Conservation (phyloP, 2,329 filamentous ascomycete species). For the Coniosporium tulheliwenetii region DNA sequence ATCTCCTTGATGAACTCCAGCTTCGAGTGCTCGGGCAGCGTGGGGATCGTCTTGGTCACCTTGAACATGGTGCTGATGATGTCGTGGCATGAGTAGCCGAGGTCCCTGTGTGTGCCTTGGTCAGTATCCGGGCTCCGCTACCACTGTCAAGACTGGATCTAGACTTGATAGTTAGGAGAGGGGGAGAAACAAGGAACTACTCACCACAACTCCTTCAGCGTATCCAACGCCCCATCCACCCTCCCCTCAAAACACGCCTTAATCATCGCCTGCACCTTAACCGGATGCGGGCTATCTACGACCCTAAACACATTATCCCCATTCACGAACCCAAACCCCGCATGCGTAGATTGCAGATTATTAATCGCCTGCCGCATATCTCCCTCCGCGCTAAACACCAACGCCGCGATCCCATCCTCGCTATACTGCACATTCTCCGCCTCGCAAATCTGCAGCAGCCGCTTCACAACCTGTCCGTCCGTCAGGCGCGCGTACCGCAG, state of each 20-base stretch:
- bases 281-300: constrained; percentile 90
- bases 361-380: constrained; percentile 99
- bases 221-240: constrained; percentile 74
- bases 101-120: constrained; percentile 31
- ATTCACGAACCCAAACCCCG: constrained; percentile 92
- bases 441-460: constrained; percentile 80
- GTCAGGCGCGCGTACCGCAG: constrained; percentile 85
- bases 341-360: constrained; percentile 84
- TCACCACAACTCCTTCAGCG: constrained; percentile 76
- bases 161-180: not conserved
- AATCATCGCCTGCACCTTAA: constrained; percentile 97
- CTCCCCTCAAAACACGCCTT: constrained; percentile 92
- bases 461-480: constrained; percentile 81
- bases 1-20: constrained; percentile 97
- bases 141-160: not conserved
- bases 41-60: constrained; percentile 90
- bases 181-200: constrained; percentile 5
- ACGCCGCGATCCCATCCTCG: constrained; percentile 86
- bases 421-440: constrained; percentile 81
- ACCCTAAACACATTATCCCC: constrained; percentile 97
- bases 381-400: constrained; percentile 93
- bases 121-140: not conserved
- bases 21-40: constrained; percentile 84
- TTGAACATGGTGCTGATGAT: constrained; percentile 99
- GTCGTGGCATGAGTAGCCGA: constrained; percentile 97